Evolutionary conservation across 345 rosid species (phyloP).

Genomic region (Eucalyptus leucophloia): DNA sequence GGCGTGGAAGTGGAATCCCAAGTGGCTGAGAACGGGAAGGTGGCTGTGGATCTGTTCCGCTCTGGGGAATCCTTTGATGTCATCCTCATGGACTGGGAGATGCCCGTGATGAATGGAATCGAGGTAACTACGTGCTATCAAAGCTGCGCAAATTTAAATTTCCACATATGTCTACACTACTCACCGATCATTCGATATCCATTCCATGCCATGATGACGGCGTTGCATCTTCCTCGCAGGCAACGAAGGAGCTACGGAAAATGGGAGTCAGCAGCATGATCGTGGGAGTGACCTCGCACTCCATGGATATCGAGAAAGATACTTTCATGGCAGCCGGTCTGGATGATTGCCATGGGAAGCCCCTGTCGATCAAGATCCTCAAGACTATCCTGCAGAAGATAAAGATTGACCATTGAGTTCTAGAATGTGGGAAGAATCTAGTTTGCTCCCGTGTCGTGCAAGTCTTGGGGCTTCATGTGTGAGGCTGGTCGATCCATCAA

Average conservation of each 20-base stretch:
- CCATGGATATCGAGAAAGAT: not conserved
- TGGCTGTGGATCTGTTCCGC: slow-evolving; percentile 17
- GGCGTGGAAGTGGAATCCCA: not conserved
- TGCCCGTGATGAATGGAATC: slow-evolving; percentile 33
- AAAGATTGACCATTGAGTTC: not conserved
- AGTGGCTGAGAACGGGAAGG: slow-evolving; percentile 13
- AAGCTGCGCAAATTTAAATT: not conserved
- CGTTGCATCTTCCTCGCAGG: not conserved
- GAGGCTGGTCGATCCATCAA: not conserved
- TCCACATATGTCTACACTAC: not conserved
- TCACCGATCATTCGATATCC: not conserved
- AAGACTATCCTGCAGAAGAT: not conserved
- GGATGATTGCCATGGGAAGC: slow-evolving; percentile 14
- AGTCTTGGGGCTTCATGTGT: not conserved
- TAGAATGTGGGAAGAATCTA: not conserved
- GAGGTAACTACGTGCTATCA: slow-evolving; percentile 1
- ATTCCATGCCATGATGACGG: not conserved
- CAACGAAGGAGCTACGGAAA: slow-evolving; percentile 14
- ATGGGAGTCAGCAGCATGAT: slow-evolving; percentile 21
- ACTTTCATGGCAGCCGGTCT: slow-evolving; percentile 16
- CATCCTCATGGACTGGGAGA: slow-evolving; percentile 28
- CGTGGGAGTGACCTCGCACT: slow-evolving; percentile 18
- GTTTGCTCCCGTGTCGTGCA: not conserved
- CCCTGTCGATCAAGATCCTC: slow-evolving; percentile 1
- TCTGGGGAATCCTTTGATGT: slow-evolving; percentile 9